Evolutionary conservation across 1,284 basidiomycete species (phyloP), one percentile per base, ranked within the genome.

Genomic region (Kalmanozyma brasiliensis): DNA sequence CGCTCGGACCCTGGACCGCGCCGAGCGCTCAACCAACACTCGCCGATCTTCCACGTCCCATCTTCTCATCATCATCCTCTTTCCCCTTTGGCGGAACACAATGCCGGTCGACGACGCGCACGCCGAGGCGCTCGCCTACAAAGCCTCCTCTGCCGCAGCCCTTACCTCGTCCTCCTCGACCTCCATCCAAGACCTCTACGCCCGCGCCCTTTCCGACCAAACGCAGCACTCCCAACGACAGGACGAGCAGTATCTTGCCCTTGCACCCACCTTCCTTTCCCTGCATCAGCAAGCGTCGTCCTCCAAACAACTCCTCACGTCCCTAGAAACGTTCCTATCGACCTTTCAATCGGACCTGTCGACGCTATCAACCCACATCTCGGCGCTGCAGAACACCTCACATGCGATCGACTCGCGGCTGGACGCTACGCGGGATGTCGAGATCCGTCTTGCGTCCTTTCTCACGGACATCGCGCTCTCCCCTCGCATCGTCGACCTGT

Each of bases 291-390:
- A 41, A 91, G 91, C 79, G 85, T 89, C 45, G 85, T 86, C 68
- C 85, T 97, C 36, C 4, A 62, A 59, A 26, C 44, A 58, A 38
- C 57, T 72, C 20, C 85, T 98, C 42, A 89, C 91, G 68, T 92
- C 92, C 0, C 86, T 98, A 4, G 90, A 94, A 71, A 86, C 88
- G 2, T 98, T 98, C 82, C 86, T 98, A 10, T 93, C 93, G 2
- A 95, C 92, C 0, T 99, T 98, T 77, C 94, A 97, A 83, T 90
- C 87, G 71, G 94, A 99, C 83, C 86, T 99, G 6, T 91, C 91
- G 4, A 89, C 90, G 2, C 94, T 98, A 5, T 97, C 95, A 3
- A 91, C 92, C 0, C 94, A 98, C 80, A 96, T 99, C 79, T 90
- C 92, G 0, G 91, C 95, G 69, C 86, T 99, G 22, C 95, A 98